These are phyloP conservation scores for Takashimella tepidaria DNA, from an alignment of 1,284 basidiomycete species.

Conservation along the genomic window DNA sequence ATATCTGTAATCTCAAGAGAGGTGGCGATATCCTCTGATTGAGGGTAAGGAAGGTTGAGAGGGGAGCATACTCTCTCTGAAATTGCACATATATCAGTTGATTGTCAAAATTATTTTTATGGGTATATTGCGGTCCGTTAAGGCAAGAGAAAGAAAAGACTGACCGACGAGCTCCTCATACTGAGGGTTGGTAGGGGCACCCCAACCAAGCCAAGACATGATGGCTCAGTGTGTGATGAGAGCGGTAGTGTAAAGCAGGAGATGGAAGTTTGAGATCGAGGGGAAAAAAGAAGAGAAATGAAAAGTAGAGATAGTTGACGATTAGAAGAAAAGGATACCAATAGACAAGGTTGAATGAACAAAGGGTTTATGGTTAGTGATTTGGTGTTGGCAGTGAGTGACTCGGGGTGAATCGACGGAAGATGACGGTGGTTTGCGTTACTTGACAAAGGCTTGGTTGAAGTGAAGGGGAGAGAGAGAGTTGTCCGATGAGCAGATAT, in stretches of 20 bases:
- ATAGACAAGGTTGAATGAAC: too few relatives aligned
- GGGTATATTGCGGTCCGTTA: too few relatives aligned
- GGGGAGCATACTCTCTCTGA: conserved; percentile 49
- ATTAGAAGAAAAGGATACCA: neutral
- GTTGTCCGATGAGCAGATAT: too few relatives aligned
- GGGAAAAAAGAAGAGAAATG: neutral
- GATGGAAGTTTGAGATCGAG: neutral
- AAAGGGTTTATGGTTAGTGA: too few relatives aligned
- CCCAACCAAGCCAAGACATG: conserved; percentile 47
- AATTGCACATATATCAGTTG: too few relatives aligned
- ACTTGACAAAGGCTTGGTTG: too few relatives aligned
- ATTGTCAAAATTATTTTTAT: too few relatives aligned
- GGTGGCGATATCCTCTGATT: conserved; percentile 78
- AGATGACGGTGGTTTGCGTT: too few relatives aligned
- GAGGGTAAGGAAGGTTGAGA: conserved; percentile 47
- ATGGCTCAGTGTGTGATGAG: conserved; percentile 2
- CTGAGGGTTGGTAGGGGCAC: conserved; percentile 38
- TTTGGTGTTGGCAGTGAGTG: too few relatives aligned
- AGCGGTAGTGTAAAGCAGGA: neutral
- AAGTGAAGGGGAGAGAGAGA: too few relatives aligned
- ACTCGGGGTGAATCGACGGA: too few relatives aligned
- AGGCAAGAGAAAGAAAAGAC: conserved; percentile 12
- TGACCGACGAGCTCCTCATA: conserved; percentile 48
- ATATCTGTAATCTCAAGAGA: conserved; percentile 96
- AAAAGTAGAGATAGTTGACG: neutral